Base-by-base conservation (phyloP, 2,329 filamentous ascomycete genomes). In the Ilyonectria destructans region DNA sequence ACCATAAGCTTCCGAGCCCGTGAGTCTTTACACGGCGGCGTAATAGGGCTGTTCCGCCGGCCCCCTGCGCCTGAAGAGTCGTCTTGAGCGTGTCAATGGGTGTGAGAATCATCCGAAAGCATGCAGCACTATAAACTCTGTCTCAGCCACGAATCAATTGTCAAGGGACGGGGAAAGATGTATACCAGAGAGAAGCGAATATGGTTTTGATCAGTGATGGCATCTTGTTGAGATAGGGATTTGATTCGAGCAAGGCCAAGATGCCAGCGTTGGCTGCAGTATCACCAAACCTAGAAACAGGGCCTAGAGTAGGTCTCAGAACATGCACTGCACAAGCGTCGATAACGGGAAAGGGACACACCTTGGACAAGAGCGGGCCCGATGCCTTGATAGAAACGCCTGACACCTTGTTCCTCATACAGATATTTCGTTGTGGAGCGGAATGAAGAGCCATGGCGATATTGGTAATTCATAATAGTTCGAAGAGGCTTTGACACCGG, bases 391-490 rank as follows among this genome's bases (percentile, higher is more conserved):
- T 86, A 86, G 56, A 85, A 86, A 9, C 84, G 78, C 0, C 81
- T 60, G 0, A 84, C 83, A 3, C 84, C 82, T 7, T 84, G 81
- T 0, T 76, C 69, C 60, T 85, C 15, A 43, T 43, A 43, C 40
- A 84, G 2, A 86, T 78, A 0, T 81, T 85, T 17, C 75, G 71
- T 81, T 0, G 84, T 83, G 1, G 71, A 58, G 3, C 78, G 79
- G 62, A 86, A 85, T 0, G 81, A 78, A 0, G 79, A 81, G 1
- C 84, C 84, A 45, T 82, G 84, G 2, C 84, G 84, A 60, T 86
- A 86, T 67, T 86, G 84, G 51, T 86, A 86, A 74, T 86, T 86
- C 84, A 86, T 86, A 13, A 86, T 84, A 0, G 84, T 86, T 6
- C 84, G 80, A 4, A 86, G 75, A 4, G 84, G 85, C 84, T 86